A percentile compares a stretch with the other conserved stretches of the same genome.
These are phyloP conservation scores for Kokia cookei DNA, from an alignment of 441 rosid genomes.

Conservation along the genomic window DNA sequence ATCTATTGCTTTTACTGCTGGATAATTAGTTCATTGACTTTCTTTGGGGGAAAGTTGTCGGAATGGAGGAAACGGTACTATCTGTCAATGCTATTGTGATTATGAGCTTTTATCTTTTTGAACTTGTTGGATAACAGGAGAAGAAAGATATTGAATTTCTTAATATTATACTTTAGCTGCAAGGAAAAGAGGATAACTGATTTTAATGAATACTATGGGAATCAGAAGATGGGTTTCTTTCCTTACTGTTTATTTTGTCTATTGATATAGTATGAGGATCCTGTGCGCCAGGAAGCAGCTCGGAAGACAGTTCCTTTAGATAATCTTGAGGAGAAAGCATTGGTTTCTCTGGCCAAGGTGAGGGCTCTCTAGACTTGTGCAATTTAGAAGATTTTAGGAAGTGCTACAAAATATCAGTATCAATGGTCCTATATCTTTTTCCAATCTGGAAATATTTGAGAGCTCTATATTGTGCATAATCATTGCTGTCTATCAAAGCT, in stretches of 20 bases:
- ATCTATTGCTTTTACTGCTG: background rate
- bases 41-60: background rate
- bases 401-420: background rate
- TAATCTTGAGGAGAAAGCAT: slow-evolving; percentile 81
- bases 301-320: slow-evolving; percentile 71
- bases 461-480: background rate
- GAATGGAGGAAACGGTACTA: background rate
- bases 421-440: background rate
- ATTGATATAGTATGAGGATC: slow-evolving; percentile 69
- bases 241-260: background rate
- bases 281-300: slow-evolving; percentile 74
- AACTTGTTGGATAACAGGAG: background rate
- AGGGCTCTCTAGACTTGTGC: slow-evolving; percentile 9
- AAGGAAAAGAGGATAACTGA: background rate
- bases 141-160: background rate
- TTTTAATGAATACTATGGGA: background rate
- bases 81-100: background rate
- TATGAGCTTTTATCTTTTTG: no score
- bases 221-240: background rate
- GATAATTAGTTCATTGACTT: background rate
- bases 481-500: no score
- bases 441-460: background rate
- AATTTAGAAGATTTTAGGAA: background rate
- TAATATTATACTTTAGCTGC: background rate
- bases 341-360: slow-evolving; percentile 84